Evolutionary conservation across 306 rosid species (phyloP), one percentile per base, ranked within the genome.

Genomic region (Pyrus communis): DNA sequence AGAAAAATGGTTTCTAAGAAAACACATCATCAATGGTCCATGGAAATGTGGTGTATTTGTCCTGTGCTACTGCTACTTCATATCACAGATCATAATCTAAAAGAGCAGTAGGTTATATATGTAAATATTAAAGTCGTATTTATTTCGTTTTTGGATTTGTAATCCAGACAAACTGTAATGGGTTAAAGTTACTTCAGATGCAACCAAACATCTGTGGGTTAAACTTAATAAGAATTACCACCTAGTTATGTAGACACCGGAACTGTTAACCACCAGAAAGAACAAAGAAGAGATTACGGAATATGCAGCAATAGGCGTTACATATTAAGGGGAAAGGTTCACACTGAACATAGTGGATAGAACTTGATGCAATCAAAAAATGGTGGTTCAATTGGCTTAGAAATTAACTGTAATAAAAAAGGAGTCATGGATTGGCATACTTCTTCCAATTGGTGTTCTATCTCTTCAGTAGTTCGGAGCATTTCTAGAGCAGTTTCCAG

Each of bases 391-490:
- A 17, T 61, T 11, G 31, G 14, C 27, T 25, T 13, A 25, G 33
- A 61, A 25, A 23, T 23, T 25, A 11, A 79, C 64, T 60, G 63
- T 30, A 13, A 58, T 17, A 22, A 54, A 66, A 19, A 18, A 61
- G 61, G 55, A 81, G 75, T 68, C 55, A 60, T 52, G 61, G 78
- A 71, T 51, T 33, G 31, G 58, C 90, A 38, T 87, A 91, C 99
- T 75, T 91, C 87, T 70, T 77, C 68, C 86, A 91, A 63, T 51
- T 85, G 85, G 60, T 65, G 83, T 75, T 85, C 99, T 76, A 95
- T 89, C 79, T 92, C 99, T 85, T 92, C 81, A 8, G 97, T 92
- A 68, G 90, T 89, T 80, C 45, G 89, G 55, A 95, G 91, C 90
- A 95, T 71, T 83, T 90, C 97, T 52, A 92, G 64, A 1, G 96